Evolutionary conservation across 192 early-diverging fungal genomes (phyloP).

Genomic region (Pilobolus umbonatus): DNA sequence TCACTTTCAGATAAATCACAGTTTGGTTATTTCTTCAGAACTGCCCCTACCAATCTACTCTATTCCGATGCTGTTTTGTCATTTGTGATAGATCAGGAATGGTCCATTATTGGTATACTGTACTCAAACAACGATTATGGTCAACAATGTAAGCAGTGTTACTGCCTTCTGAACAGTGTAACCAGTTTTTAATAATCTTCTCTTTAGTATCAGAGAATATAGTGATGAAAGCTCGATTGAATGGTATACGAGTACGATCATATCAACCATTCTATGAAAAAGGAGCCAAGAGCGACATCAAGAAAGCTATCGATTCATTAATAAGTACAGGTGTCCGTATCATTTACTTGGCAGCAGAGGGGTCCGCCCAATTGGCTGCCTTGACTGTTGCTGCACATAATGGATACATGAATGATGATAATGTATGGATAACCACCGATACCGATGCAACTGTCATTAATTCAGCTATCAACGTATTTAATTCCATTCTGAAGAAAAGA

Average conservation of each 20-base stretch:
- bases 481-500: slow-evolving; percentile 15
- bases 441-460: background rate
- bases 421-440: slow-evolving; percentile 26
- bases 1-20: slow-evolving; percentile 45
- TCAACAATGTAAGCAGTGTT: slow-evolving; percentile 32
- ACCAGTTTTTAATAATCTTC: background rate
- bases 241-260: slow-evolving; percentile 30
- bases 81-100: slow-evolving; percentile 41
- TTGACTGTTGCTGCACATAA: slow-evolving; percentile 37
- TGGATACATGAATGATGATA: slow-evolving; percentile 27
- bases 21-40: slow-evolving; percentile 45
- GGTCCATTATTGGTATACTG: slow-evolving; percentile 39
- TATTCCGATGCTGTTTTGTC: slow-evolving; percentile 40
- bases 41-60: slow-evolving; percentile 45
- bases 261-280: slow-evolving; percentile 38
- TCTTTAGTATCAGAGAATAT: slow-evolving; percentile 38
- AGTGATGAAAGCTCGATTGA: slow-evolving; percentile 24
- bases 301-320: slow-evolving; percentile 28
- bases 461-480: slow-evolving; percentile 13
- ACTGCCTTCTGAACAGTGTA: background rate
- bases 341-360: slow-evolving; percentile 36
- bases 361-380: slow-evolving; percentile 24
- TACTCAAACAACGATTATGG: slow-evolving; percentile 42
- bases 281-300: slow-evolving; percentile 32
- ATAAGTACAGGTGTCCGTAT: slow-evolving; percentile 33